These are phyloP conservation scores for Penicillium brevicompactum DNA, from an alignment of 2,329 filamentous ascomycete genomes.

Conservation along the genomic window DNA sequence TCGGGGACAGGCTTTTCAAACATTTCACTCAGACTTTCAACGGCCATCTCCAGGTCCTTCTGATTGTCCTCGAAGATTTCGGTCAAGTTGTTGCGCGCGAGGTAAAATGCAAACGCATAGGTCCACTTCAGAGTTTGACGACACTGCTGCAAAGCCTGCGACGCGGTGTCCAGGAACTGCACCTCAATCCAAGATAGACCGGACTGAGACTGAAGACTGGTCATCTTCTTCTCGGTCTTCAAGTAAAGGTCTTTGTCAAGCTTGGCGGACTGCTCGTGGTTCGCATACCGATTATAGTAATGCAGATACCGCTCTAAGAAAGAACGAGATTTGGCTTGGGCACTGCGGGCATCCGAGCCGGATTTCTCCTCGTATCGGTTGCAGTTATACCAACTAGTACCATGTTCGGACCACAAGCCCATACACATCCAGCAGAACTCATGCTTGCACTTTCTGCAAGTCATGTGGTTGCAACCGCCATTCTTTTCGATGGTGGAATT, in stretches of 20 bases:
- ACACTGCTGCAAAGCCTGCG: slow-evolving; percentile 90
- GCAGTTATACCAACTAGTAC: slow-evolving; percentile 99
- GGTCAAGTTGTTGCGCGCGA: slow-evolving; percentile 92
- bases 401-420: slow-evolving; percentile 97
- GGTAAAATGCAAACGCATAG: slow-evolving; percentile 96
- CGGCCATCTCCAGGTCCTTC: slow-evolving; percentile 94
- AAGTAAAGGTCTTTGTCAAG: slow-evolving; percentile 93
- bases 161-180: slow-evolving; percentile 91
- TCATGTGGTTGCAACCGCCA: slow-evolving; percentile 97
- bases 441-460: slow-evolving; percentile 90
- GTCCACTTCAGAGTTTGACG: slow-evolving; percentile 99
- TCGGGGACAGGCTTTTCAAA: slow-evolving; percentile 96
- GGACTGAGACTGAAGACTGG: slow-evolving; percentile 86
- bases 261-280: slow-evolving; percentile 96
- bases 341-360: slow-evolving; percentile 83
- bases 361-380: slow-evolving; percentile 97
- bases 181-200: slow-evolving; percentile 99
- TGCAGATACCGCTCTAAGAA: slow-evolving; percentile 95
- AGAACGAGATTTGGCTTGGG: slow-evolving; percentile 85
- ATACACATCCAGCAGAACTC: slow-evolving; percentile 99
- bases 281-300: slow-evolving; percentile 98
- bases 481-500: slow-evolving; percentile 99
- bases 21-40: slow-evolving; percentile 97
- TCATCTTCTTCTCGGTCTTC: slow-evolving; percentile 99
- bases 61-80: slow-evolving; percentile 99